Conservation (phyloP, 257 asterid genomes). For the Cynanchum wilfordii region DNA sequence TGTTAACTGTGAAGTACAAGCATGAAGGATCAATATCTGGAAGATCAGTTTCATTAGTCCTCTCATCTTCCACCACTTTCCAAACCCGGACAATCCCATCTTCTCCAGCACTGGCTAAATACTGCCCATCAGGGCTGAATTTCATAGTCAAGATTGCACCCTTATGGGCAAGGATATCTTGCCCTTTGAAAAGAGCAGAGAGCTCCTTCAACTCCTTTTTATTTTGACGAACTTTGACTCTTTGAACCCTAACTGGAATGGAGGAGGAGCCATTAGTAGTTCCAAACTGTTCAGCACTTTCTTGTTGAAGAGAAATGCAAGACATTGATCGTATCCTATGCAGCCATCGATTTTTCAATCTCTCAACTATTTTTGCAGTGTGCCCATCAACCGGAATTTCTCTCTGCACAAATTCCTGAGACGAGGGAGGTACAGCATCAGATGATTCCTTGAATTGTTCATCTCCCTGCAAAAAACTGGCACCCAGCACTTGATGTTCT, state of each 20-base stretch:
- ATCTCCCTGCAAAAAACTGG: constrained; percentile 22
- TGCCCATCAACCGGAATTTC: constrained; percentile 26
- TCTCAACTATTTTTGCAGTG: constrained; percentile 26
- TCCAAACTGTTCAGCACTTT: constrained; percentile 23
- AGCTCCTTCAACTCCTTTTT: constrained; percentile 61
- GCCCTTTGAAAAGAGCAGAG: constrained; percentile 74
- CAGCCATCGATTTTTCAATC: constrained; percentile 46
- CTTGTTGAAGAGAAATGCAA: constrained; percentile 34
- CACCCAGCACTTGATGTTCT: constrained; percentile 15
- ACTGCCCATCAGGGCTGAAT: constrained; percentile 75
- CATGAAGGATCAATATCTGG: constrained; percentile 80
- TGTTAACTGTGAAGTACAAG: constrained; percentile 67
- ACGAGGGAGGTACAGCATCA: constrained; percentile 22
- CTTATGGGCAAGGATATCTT: constrained; percentile 76
- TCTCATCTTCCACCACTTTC: constrained; percentile 82
- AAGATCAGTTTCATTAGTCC: constrained; percentile 45
- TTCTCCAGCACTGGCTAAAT: constrained; percentile 83
- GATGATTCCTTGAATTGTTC: constrained; percentile 22
- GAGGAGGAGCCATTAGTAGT: constrained; percentile 11
- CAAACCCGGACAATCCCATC: constrained; percentile 73
- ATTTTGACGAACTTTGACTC: constrained; percentile 56
- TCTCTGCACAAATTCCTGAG: constrained; percentile 21
- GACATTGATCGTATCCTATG: constrained; percentile 50
- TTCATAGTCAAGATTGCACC: constrained; percentile 82
- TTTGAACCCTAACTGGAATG: constrained; percentile 26